These are phyloP conservation scores for Carex kokanica DNA, from an alignment of 176 grass and related monocot genomes.

Conservation along the genomic window DNA sequence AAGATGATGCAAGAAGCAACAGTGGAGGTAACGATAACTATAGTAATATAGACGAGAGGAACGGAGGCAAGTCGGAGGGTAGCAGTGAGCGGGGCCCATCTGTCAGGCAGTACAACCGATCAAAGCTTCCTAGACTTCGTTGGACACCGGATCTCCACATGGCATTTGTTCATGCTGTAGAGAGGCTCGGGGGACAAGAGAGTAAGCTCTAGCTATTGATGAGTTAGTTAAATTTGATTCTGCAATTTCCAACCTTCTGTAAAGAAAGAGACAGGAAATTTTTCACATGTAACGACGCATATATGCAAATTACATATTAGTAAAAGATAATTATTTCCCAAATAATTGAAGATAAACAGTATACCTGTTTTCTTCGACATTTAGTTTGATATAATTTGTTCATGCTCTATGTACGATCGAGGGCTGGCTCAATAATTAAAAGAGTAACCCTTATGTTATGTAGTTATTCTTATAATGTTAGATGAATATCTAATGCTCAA, in stretches of 20 bases:
- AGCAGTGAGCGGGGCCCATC: constrained; percentile 30
- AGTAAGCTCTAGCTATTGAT: constrained; percentile 41
- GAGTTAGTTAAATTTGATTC: neutral
- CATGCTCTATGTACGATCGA: neutral
- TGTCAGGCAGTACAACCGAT: constrained; percentile 88
- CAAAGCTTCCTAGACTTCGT: constrained; percentile 70
- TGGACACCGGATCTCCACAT: constrained; percentile 96
- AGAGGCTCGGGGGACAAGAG: constrained; percentile 88
- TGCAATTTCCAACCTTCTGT: neutral
- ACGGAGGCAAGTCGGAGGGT: constrained; percentile 37
- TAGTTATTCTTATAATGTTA: neutral
- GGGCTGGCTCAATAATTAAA: neutral
- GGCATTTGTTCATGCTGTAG: constrained; percentile 80
- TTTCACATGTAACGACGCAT: neutral
- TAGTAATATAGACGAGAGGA: constrained; percentile 25
- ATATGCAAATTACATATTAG: neutral
- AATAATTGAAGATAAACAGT: neutral
- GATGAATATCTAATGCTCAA: neutral
- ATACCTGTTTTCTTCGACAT: neutral
- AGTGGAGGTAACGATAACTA: constrained; percentile 18
- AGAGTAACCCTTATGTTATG: neutral
- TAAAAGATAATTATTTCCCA: constrained; percentile 9
- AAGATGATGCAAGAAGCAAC: constrained; percentile 24
- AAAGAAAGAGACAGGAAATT: neutral
- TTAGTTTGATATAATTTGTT: neutral